Conservation (phyloP, 345 rosid genomes). For the Erysimum cheiranthoides region DNA sequence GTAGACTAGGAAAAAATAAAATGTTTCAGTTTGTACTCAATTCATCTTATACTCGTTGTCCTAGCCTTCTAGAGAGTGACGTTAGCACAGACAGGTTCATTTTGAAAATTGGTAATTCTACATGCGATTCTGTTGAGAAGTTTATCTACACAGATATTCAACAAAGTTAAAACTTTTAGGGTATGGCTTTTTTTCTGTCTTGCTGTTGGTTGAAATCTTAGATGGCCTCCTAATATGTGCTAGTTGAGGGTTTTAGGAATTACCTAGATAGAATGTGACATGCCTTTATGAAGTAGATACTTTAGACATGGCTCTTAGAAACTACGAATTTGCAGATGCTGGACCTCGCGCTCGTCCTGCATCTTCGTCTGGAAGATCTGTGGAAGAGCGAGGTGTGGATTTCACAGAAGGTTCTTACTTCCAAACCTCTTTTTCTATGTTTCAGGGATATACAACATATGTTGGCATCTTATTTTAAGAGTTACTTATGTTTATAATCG, state of each 20-base stretch:
- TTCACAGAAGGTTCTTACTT: constrained; percentile 57
- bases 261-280: constrained; percentile 17
- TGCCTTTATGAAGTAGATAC: constrained; percentile 23
- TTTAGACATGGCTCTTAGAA: constrained; percentile 33
- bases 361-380: constrained; percentile 60
- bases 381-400: constrained; percentile 53
- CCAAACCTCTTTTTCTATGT: constrained; percentile 19
- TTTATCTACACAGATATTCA: constrained; percentile 5
- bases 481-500: constrained; percentile 18
- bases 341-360: constrained; percentile 56
- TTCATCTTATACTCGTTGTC: constrained; percentile 2
- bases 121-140: constrained; percentile 20
- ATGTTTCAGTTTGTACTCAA: constrained; percentile 13
- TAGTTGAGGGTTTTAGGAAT: constrained; percentile 29
- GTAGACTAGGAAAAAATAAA: background rate
- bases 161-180: constrained; percentile 16
- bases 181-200: constrained; percentile 21
- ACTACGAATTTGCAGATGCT: constrained; percentile 55
- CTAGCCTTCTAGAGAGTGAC: constrained; percentile 15
- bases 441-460: constrained; percentile 1
- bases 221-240: constrained; percentile 25
- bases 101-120: constrained; percentile 20
- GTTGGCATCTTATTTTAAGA: constrained; percentile 22
- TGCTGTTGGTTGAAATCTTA: constrained; percentile 27
- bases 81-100: constrained; percentile 22